These are phyloP conservation scores for Kluyveromyces sp. DNA, from an alignment of 1,139 yeast genomes.

Conservation along the genomic window DNA sequence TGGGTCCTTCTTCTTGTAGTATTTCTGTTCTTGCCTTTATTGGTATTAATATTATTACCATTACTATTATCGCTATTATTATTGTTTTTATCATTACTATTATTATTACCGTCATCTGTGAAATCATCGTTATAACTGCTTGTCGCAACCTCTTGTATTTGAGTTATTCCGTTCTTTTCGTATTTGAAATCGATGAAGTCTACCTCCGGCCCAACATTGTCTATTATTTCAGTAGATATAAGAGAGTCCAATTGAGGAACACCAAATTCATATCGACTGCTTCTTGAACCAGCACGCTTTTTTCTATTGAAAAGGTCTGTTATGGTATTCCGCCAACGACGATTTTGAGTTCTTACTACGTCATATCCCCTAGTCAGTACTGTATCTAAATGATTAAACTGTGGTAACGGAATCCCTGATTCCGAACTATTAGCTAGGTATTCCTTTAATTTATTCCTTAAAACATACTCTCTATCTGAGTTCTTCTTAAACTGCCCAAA, in stretches of 20 bases:
- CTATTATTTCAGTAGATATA: conserved; percentile 6
- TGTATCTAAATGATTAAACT: conserved; percentile 4
- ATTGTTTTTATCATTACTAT: no score
- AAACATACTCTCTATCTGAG: conserved; percentile 7
- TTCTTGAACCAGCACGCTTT: background rate
- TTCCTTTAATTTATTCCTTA: conserved; percentile 5
- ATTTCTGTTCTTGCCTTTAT: no score
- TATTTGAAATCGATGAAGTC: conserved; percentile 6
- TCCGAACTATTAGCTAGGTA: conserved; percentile 4
- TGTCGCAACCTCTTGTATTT: conserved; percentile 1
- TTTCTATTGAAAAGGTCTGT: conserved; percentile 2
- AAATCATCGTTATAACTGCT: background rate
- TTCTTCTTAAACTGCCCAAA: conserved; percentile 8
- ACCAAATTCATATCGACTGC: background rate
- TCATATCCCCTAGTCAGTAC: conserved; percentile 1
- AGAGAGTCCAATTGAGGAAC: background rate
- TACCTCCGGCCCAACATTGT: conserved; percentile 6
- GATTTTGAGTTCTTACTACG: background rate
- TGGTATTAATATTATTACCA: no score
- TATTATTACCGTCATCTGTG: background rate
- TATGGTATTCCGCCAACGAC: background rate
- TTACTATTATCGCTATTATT: no score
- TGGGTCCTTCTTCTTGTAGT: background rate
- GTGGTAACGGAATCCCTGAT: conserved; percentile 5
- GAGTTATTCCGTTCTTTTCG: background rate